Conservation (phyloP, 306 rosid genomes). For the Begonia loranthoides region DNA sequence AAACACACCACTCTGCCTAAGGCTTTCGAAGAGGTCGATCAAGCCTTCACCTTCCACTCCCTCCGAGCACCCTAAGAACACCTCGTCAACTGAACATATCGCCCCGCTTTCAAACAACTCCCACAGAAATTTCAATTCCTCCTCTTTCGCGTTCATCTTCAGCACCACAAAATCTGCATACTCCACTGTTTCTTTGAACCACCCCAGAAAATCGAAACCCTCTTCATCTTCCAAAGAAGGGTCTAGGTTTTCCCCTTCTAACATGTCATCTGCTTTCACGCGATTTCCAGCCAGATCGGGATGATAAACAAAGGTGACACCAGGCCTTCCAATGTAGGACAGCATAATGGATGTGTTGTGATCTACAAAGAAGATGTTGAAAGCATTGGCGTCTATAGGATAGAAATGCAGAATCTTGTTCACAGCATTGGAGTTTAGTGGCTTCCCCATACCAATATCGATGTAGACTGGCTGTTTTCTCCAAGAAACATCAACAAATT, state of each 20-base stretch:
- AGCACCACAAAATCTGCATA: constrained; percentile 65
- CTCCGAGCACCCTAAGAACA: constrained; percentile 60
- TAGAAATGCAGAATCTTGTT: constrained; percentile 61
- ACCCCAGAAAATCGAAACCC: constrained; percentile 55
- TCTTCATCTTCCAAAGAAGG: constrained; percentile 36
- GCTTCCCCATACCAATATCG: constrained; percentile 53
- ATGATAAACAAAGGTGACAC: constrained; percentile 78
- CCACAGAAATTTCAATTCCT: constrained; percentile 46
- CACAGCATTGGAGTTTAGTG: constrained; percentile 22
- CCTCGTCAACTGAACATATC: constrained; percentile 65
- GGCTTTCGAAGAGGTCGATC: constrained; percentile 56
- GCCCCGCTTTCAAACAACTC: constrained; percentile 59
- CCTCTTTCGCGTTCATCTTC: constrained; percentile 65
- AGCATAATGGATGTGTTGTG: constrained; percentile 52
- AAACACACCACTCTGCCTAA: constrained; percentile 61
- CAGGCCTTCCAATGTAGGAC: constrained; percentile 49
- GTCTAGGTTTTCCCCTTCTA: constrained; percentile 23
- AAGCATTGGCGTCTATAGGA: constrained; percentile 44
- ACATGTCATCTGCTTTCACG: not conserved
- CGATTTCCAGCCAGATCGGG: constrained; percentile 51
- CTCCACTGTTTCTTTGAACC: constrained; percentile 76
- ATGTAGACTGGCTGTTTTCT: constrained; percentile 48
- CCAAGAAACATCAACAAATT: constrained; percentile 31
- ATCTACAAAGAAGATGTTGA: constrained; percentile 63
- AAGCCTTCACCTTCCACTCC: constrained; percentile 22